Evolutionary conservation across 495 filamentous ascomycete genomes (phyloP), one percentile per base, ranked within the genome.

Genomic region (Talaromyces proteolyticus): DNA sequence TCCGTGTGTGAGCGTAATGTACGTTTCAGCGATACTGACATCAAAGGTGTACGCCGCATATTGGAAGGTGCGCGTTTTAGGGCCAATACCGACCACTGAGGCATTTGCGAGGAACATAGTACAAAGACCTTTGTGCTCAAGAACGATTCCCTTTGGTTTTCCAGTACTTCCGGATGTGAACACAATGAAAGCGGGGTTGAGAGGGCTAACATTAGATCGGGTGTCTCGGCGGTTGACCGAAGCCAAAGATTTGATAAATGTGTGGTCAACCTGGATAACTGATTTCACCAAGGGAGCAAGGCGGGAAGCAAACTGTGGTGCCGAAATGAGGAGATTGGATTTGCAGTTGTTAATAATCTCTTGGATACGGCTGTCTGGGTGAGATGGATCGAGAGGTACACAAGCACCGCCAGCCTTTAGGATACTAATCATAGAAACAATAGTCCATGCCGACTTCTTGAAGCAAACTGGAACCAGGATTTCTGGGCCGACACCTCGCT

Each of bases 31-130:
- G 22, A 73, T 60, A 23, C 67, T 67, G 23, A 64, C 69, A 47
- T 77, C 74, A 43, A 77, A 78, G 2, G 66, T 64, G 47, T 73
- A 72, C 1, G 64, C 63, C 18, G 70, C 69, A 47, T 75, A 77
- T 43, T 75, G 69, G 17, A 77, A 63, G 10, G 71, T 56, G 4
- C 75, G 65, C 1, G 41, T 44, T 12, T 46, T n/a, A 0, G 47
- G 43, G 0, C 50, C 56, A 19, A 67, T 49, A 0, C 43, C 53
- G 25, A 60, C 24, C 2, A 52, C 53, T 2, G 39, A 46, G 6
- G 50, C 52, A 23, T 66, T 59, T n/a, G 61, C 59, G 0, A 42
- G 41, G 11, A 62, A 17, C 3, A 57, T 56, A 3, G 57, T 68
- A 4, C 61, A 58, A 8, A 72, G 64, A 11, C 62, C 61, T 6